Percentiles rank a stretch among this genome's conserved stretches.
These are phyloP conservation scores for Scopulariopsis brevicaulis DNA, from an alignment of 2,329 filamentous ascomycete genomes.

Conservation along the genomic window DNA sequence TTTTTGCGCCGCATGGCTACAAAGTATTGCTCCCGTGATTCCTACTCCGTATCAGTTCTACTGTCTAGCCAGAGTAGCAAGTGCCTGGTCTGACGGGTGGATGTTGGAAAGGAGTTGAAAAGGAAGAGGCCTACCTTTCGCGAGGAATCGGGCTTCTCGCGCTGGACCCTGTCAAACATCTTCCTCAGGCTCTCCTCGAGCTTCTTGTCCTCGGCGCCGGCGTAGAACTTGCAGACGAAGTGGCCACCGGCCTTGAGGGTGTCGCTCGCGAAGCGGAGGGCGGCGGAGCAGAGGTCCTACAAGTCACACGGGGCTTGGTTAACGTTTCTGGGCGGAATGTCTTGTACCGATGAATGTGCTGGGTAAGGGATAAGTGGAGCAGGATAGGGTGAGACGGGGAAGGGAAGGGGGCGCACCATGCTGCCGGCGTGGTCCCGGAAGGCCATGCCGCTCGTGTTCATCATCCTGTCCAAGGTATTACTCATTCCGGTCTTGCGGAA, in stretches of 20 bases:
- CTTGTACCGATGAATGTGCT: not conserved
- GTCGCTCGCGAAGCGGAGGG: slow-evolving; percentile 74
- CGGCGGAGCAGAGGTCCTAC: slow-evolving; percentile 77
- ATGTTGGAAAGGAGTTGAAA: slow-evolving; percentile 8
- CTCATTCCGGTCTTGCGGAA: slow-evolving; percentile 82
- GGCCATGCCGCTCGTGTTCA: slow-evolving; percentile 87
- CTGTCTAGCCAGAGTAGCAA: not conserved
- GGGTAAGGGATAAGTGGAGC: not conserved
- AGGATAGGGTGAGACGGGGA: not conserved
- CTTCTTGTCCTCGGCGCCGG: slow-evolving; percentile 73
- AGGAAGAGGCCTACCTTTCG: slow-evolving; percentile 50
- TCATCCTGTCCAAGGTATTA: slow-evolving; percentile 96
- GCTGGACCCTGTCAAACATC: slow-evolving; percentile 68
- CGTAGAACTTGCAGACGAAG: slow-evolving; percentile 97
- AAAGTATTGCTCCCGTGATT: slow-evolving; percentile 79
- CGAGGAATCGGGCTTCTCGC: slow-evolving; percentile 88
- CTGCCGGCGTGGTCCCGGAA: slow-evolving; percentile 87
- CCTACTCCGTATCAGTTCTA: slow-evolving; percentile 32
- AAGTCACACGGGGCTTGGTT: not conserved
- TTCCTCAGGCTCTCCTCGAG: slow-evolving; percentile 64
- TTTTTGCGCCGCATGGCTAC: slow-evolving; percentile 62
- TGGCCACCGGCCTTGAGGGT: slow-evolving; percentile 74
- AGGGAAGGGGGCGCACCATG: slow-evolving; percentile 57
- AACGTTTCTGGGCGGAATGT: not conserved
- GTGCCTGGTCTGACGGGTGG: too few relatives aligned